Base-by-base conservation (phyloP, 176 grass and related monocot genomes). In the Hordeum marinum region DNA sequence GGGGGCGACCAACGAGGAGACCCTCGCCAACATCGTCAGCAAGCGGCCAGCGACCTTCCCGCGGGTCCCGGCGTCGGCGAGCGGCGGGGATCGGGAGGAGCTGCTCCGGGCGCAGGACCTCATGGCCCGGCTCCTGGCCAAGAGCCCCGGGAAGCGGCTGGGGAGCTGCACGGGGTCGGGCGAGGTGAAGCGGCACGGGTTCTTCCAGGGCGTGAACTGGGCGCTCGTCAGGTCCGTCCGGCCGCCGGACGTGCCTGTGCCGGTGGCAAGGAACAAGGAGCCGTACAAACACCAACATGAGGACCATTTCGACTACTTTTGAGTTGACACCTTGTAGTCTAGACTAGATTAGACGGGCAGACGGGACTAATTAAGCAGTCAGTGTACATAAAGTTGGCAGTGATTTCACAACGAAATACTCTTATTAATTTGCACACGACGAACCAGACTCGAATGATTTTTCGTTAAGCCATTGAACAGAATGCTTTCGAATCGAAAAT, bases 121-220 rank as follows among this genome's bases (percentile, higher is more conserved):
- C 41, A 94, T 97, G 72, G 63, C 29, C 12, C 90, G 88, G 46
- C 89, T 97, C 20, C 80, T 97, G 42, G 86, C 68, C 9, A 97
- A 97, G 90, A 91, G 92, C 82, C 92, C 95, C 37, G 91, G 67
- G 80, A 91, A 82, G 84, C 43, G 95, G 78, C 82, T 97, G 4
- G 95, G 95, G 20, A 84, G 90, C 18, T 21, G 64, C 62, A 94
- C 83, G 66, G 95, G 95, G 2, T 90, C 95, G 0, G 88, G 80
- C 11, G 95, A 97, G 88, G 90, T 97, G 76, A 97, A 97, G 86
- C 43, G 84, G 79, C 92, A 97, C 69, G 92, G 72, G 11, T 94
- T 97, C 86, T 97, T 97, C 83, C 91, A 82, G 68, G 90, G 90
- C 25, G 84, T 97, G 2, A 97, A 94, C 80, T 97, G 95, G 95